Percentiles rank a stretch among this genome's conserved stretches.
Evolutionary conservation across 2,329 filamentous ascomycete genomes (phyloP).

Genomic region (Metarhizium humberi): DNA sequence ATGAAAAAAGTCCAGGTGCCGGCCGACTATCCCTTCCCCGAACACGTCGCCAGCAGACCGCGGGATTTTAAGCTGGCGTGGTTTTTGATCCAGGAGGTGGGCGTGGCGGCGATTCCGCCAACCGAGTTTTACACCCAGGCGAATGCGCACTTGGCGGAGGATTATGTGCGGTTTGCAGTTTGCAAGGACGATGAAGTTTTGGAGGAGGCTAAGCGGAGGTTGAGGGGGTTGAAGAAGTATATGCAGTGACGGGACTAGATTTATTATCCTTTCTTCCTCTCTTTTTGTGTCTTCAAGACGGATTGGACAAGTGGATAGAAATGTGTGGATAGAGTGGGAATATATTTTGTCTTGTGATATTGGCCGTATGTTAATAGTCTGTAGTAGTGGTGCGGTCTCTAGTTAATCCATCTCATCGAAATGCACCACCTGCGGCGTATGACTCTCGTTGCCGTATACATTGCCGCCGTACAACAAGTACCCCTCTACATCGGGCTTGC

Average conservation of each 20-base stretch:
- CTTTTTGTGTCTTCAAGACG: neutral
- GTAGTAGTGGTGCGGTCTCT: neutral
- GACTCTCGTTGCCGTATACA: constrained; percentile 30
- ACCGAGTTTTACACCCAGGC: constrained; percentile 90
- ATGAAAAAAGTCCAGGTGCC: constrained; percentile 81
- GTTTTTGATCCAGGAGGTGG: constrained; percentile 95
- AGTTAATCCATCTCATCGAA: constrained; percentile 4
- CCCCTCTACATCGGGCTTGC: constrained; percentile 23
- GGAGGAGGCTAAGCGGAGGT: constrained; percentile 66
- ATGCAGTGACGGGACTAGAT: constrained; percentile 29
- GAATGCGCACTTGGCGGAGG: constrained; percentile 78
- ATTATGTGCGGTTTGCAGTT: constrained; percentile 91
- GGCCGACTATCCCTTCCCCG: constrained; percentile 75
- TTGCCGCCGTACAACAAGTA: constrained; percentile 35
- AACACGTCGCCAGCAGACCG: constrained; percentile 76
- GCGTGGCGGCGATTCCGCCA: constrained; percentile 90
- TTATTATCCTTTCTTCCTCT: neutral
- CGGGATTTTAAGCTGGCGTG: constrained; percentile 91
- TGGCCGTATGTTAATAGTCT: neutral
- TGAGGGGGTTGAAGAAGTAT: constrained; percentile 65
- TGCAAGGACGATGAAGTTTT: constrained; percentile 89
- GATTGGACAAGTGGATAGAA: neutral
- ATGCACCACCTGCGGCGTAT: constrained; percentile 6
- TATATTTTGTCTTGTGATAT: neutral
- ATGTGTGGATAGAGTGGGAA: neutral